Percentiles rank a stretch among this genome's conserved stretches.
These are phyloP conservation scores for Echium plantagineum DNA, from an alignment of 257 asterid genomes.

Conservation along the genomic window DNA sequence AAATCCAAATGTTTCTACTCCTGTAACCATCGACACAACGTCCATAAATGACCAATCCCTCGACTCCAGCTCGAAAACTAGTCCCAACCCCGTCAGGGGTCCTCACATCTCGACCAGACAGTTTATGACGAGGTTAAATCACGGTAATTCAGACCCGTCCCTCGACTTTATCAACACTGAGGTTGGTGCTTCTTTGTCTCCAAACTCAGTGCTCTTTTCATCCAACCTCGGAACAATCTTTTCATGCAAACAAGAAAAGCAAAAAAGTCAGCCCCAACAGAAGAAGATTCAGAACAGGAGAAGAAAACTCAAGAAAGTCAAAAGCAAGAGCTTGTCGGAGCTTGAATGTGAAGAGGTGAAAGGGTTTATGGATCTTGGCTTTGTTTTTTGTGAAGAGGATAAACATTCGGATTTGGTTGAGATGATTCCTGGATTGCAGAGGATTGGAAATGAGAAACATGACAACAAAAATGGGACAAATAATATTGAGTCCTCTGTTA, in stretches of 20 bases:
- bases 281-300: background rate
- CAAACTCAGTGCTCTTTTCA: slow-evolving; percentile 23
- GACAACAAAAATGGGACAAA: background rate
- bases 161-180: slow-evolving; percentile 14
- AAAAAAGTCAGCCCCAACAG: background rate
- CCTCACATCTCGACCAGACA: no score
- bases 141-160: background rate
- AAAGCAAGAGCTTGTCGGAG: slow-evolving; percentile 45
- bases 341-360: slow-evolving; percentile 46
- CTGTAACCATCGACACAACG: slow-evolving; percentile 15
- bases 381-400: slow-evolving; percentile 44
- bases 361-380: slow-evolving; percentile 61
- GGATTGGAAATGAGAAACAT: slow-evolving; percentile 10
- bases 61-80: no score
- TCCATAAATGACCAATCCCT: slow-evolving; percentile 10
- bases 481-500: slow-evolving; percentile 2
- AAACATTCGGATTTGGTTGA: slow-evolving; percentile 22
- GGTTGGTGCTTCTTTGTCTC: slow-evolving; percentile 16
- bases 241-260: slow-evolving; percentile 9
- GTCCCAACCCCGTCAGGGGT: no score
- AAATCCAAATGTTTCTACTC: slow-evolving; percentile 8
- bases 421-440: slow-evolving; percentile 45
- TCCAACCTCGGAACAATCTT: slow-evolving; percentile 14
- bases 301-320: slow-evolving; percentile 2
- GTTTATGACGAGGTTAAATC: no score